phyloP scores from a whole-genome alignment of 345 rosid genomes.

The Cardamine resedifolia region DNA sequence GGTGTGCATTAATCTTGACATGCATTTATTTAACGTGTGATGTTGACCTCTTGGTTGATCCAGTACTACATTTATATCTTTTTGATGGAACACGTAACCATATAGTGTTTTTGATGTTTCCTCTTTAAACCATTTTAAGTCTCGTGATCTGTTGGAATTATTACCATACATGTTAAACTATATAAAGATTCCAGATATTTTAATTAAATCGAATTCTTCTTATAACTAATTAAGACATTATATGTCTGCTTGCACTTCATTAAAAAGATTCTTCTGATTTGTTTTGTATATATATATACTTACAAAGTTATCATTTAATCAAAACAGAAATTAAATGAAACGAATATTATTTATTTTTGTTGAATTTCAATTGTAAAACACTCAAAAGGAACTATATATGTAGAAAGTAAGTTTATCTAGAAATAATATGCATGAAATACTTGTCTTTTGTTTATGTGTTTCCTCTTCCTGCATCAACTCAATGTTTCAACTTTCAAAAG shows the following conservation, averaged over 20 bases:
- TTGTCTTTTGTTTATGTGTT: background rate
- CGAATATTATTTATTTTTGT: background rate
- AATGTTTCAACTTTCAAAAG: background rate
- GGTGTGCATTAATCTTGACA: conserved; percentile 34
- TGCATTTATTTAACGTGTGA: conserved; percentile 36
- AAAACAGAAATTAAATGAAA: background rate
- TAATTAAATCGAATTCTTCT: background rate
- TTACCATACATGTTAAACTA: background rate
- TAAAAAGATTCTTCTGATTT: background rate
- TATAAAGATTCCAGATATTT: background rate
- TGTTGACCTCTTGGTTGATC: conserved; percentile 27
- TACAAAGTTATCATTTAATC: background rate
- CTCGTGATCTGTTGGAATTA: conserved; percentile 28
- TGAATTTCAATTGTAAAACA: background rate
- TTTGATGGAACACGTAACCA: conserved; percentile 28
- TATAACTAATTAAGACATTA: background rate
- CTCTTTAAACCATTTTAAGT: background rate
- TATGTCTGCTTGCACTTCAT: background rate
- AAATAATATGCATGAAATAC: background rate
- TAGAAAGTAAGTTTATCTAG: background rate
- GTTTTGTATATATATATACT: background rate
- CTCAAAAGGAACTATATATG: background rate
- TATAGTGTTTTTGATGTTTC: conserved; percentile 17
- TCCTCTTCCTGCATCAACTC: conserved; percentile 1
- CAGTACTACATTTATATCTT: conserved; percentile 37